phyloP scores from a whole-genome alignment of 345 rosid genomes.

The Xanthoceras sorbifolium region DNA sequence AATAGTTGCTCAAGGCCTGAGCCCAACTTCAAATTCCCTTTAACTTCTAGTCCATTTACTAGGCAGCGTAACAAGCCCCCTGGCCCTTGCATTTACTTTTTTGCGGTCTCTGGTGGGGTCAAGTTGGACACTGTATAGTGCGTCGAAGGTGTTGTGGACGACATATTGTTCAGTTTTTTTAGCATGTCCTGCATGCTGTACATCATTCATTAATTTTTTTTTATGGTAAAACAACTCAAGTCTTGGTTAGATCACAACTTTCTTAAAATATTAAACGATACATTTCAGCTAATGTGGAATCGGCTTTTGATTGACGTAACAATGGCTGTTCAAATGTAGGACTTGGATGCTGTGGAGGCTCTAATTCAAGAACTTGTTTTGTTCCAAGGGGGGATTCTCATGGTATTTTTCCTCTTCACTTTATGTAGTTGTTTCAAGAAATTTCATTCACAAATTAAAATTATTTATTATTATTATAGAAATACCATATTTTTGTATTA shows the following conservation, averaged over 20 bases:
- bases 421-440: not conserved
- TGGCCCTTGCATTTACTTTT: not conserved
- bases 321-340: conserved; percentile 46
- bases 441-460: not conserved
- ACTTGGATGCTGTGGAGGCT: conserved; percentile 99
- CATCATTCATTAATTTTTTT: too few relatives aligned
- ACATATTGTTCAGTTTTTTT: too few relatives aligned
- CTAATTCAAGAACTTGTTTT: conserved; percentile 94
- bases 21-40: not conserved
- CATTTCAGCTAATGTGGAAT: not conserved
- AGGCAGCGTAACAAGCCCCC: not conserved
- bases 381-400: conserved; percentile 96
- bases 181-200: not conserved
- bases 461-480: not conserved
- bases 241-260: too few relatives aligned
- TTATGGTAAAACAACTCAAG: too few relatives aligned
- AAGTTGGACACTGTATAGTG: not conserved
- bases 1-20: not conserved
- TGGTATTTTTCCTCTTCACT: conserved; percentile 49
- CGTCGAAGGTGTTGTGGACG: not conserved
- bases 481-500: not conserved
- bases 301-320: conserved; percentile 4
- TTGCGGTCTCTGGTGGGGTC: not conserved
- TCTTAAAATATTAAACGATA: too few relatives aligned
- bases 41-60: not conserved